Base-by-base conservation (phyloP, 1,284 basidiomycete species). In the Leccinum pseudoinsigne region DNA sequence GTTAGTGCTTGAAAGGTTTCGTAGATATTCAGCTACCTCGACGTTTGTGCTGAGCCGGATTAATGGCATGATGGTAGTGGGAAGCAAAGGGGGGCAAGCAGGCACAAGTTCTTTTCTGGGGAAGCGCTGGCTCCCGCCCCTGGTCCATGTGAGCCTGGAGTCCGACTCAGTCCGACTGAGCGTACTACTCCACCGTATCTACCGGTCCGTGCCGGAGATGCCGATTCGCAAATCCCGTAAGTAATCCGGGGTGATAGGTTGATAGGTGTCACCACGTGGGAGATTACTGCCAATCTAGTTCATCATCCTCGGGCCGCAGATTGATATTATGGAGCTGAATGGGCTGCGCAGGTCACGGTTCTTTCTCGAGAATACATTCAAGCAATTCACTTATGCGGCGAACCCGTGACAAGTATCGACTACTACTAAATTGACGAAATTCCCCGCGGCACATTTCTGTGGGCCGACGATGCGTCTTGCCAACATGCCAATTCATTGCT, bases 1-100 rank as follows among this genome's bases (percentile, higher is more conserved):
- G 53, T 54, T 26, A 54, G 14, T 16, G 14, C 9, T 54, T 54
- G 23, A 26, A 28, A 16, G 26, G 23, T n/a, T 28, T 28, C 51
- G n/a, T 10, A 28, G 26, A 28, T 3, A 28, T 54, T 18, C 26
- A 12, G 10, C n/a, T 34, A 55, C 54, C 28, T 55, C 28, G 54
- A 34, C 54, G 54, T 55, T 55, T 55, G 54, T 55, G 28, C 54
- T 55, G 54, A 55, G 54, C 28, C 16, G 21, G 54, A 55, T 34
- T n/a, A 36, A n/a, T 28, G 54, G 54, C 54, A 55, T 55, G 54
- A 55, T 34, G 26, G 51, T n/a, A 12, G 28, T 26, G 8, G 54
- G 9, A 16, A 53, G 16, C 4, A 9, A 23, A 16, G 21, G 8
- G 14, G 4, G 23, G 4, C 14, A 16, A n/a, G 18, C 47, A 50